Conservation (phyloP, 495 filamentous ascomycete species). For the Cryomyces antarcticus region DNA sequence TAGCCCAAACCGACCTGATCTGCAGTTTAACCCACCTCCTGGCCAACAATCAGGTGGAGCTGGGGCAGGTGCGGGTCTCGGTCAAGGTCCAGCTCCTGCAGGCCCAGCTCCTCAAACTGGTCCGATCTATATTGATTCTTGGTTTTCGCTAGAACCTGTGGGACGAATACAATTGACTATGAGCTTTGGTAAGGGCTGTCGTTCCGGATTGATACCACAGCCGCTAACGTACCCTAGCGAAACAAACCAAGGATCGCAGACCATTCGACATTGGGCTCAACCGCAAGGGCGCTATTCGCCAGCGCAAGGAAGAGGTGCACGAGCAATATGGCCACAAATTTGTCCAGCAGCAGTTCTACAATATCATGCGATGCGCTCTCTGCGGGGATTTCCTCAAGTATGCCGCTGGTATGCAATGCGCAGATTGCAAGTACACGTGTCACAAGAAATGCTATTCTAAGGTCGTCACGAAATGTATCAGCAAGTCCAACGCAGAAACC, state of each 20-base stretch:
- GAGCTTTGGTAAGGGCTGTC: slow-evolving; percentile 51
- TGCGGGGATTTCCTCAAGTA: slow-evolving; percentile 98
- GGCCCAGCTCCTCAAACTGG: slow-evolving; percentile 20
- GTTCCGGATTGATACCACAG: background rate
- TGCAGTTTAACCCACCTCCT: slow-evolving; percentile 24
- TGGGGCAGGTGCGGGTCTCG: slow-evolving; percentile 8
- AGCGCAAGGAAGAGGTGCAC: slow-evolving; percentile 90
- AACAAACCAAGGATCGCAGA: slow-evolving; percentile 45
- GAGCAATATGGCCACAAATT: slow-evolving; percentile 99
- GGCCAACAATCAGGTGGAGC: slow-evolving; percentile 11
- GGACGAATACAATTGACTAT: slow-evolving; percentile 74
- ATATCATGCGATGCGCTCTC: slow-evolving; percentile 98
- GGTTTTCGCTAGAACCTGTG: slow-evolving; percentile 92
- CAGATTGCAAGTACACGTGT: slow-evolving; percentile 98
- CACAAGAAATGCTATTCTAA: slow-evolving; percentile 90
- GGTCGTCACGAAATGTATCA: slow-evolving; percentile 99
- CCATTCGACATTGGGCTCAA: slow-evolving; percentile 69
- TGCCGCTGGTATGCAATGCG: slow-evolving; percentile 95
- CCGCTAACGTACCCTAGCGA: slow-evolving; percentile 30
- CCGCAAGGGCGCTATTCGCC: slow-evolving; percentile 87
- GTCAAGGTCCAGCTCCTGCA: background rate
- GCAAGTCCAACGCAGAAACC: slow-evolving; percentile 93
- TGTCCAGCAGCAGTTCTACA: slow-evolving; percentile 94
- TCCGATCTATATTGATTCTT: slow-evolving; percentile 67
- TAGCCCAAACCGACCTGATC: slow-evolving; percentile 10